These are phyloP conservation scores for Phoma sp. DNA, from an alignment of 2,329 filamentous ascomycete species.

Conservation along the genomic window DNA sequence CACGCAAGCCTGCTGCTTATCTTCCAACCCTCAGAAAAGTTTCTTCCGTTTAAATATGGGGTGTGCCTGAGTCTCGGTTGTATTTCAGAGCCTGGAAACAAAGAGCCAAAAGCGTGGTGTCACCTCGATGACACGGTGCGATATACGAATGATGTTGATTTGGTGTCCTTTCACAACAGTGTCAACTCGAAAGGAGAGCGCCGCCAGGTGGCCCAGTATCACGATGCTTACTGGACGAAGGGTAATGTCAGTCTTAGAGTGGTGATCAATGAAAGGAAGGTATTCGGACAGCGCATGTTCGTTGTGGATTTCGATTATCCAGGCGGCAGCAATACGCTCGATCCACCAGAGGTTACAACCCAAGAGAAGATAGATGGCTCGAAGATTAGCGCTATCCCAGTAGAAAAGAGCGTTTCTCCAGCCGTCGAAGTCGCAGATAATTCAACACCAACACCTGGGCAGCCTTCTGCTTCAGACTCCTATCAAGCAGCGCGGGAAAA, in stretches of 20 bases:
- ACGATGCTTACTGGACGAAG: background rate
- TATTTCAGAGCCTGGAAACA: background rate
- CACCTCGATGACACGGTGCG: conserved; percentile 7
- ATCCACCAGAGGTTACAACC: background rate
- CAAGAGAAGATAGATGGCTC: too few species aligned
- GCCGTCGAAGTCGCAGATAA: too few species aligned
- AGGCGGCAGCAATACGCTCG: background rate
- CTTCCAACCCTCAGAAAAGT: background rate
- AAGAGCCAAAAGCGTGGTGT: conserved; percentile 16
- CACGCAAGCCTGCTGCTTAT: conserved; percentile 11
- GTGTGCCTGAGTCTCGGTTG: conserved; percentile 16
- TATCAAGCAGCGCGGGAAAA: too few species aligned
- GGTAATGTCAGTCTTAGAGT: background rate
- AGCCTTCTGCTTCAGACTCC: too few species aligned
- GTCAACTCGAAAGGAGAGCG: background rate
- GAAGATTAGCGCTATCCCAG: too few species aligned
- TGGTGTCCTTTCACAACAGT: conserved; percentile 6
- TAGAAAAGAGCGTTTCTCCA: too few species aligned
- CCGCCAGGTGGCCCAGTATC: background rate
- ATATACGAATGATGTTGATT: background rate
- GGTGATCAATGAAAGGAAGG: background rate
- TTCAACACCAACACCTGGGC: too few species aligned
- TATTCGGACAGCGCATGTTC: conserved; percentile 23
- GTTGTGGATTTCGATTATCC: conserved; percentile 18
- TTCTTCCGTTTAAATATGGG: background rate